Base-by-base conservation (phyloP, 2,329 filamentous ascomycete genomes). In the Ceratocystis eucalypticola region DNA sequence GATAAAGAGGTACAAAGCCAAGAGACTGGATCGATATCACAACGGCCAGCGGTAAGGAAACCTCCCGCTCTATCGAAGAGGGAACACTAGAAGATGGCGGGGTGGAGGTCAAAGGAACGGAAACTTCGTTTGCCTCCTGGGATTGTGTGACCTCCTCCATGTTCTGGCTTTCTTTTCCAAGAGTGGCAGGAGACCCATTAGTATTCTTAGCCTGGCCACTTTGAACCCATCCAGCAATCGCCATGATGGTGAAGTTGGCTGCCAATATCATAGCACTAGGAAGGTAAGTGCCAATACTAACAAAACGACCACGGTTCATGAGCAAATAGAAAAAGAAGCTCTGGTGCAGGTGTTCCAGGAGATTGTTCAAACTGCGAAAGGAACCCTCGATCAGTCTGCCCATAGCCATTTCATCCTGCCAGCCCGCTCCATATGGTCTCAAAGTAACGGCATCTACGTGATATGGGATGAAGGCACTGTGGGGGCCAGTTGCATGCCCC, bases 251-350 rank as follows among this genome's bases (percentile, higher is more conserved):
- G 73, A 97, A 97, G 74, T 92, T 96, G 55, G 87, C 88, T 1
- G 94, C 94, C 67, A 99, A 82, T 63, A 97, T 77, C 94, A 99
- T 99, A n/a, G 94, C 94, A 71, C 91, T 95, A 0, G 94, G 94
- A 2, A 99, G 81, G 73, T 99, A 99, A 1, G 93, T 99, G 17
- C 94, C 94, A 69, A 99, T 99, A 76, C 92, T 97, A 71, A 97
- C 94, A 74, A 99, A 99, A 10, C 92, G 86, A 72, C 94, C 89
- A 37, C 87, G 84, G 70, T 95, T 88, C 84, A 97, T 91, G 57
- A 99, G 81, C 64, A 99, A 80, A 75, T 99, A 99, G 77, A 99
- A 97, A 82, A 99, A 99, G 80, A 99, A 99, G 75, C 92, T 96
- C 77, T 99, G 94, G 74, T 99, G 94, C 69, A 99, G 81, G 74